Conservation (phyloP, 192 early-diverging fungal species). For the Radiomyces spectabilis region DNA sequence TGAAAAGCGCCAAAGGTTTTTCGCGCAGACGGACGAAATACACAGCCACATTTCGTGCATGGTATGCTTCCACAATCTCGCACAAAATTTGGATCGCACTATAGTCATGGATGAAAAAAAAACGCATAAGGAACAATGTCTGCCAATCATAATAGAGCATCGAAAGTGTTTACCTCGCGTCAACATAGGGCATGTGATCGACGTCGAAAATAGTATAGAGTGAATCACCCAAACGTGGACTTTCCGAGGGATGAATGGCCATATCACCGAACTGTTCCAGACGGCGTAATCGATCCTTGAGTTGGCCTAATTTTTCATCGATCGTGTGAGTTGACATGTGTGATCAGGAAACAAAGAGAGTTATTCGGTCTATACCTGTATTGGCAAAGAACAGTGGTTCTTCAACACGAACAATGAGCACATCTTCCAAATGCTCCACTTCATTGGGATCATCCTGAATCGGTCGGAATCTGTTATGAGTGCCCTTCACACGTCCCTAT, state of each 20-base stretch:
- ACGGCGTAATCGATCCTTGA: conserved; percentile 89
- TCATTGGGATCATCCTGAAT: conserved; percentile 51
- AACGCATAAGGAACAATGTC: background rate
- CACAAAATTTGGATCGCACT: conserved; percentile 64
- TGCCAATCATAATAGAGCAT: background rate
- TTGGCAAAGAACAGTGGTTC: conserved; percentile 98
- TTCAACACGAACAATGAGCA: conserved; percentile 83
- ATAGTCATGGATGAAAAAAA: background rate
- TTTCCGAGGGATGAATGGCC: conserved; percentile 90
- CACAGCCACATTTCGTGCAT: conserved; percentile 71
- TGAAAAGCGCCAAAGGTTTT: conserved; percentile 60
- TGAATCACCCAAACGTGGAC: conserved; percentile 62
- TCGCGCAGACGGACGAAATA: conserved; percentile 88
- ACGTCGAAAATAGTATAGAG: conserved; percentile 88
- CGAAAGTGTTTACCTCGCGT: conserved; percentile 71
- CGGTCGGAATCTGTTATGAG: conserved; percentile 65
- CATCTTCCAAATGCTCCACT: conserved; percentile 75
- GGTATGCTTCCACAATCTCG: conserved; percentile 87
- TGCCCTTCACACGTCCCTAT: conserved; percentile 45
- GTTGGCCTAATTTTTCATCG: conserved; percentile 78
- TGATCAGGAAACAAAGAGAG: background rate
- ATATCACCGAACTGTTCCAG: conserved; percentile 93
- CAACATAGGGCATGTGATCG: conserved; percentile 77
- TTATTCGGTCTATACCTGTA: conserved; percentile 32
- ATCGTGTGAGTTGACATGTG: background rate